Percentiles rank a stretch among this genome's conserved stretches.
These are phyloP conservation scores for Theobroma cacao DNA, from an alignment of 345 rosid genomes.

Conservation along the genomic window DNA sequence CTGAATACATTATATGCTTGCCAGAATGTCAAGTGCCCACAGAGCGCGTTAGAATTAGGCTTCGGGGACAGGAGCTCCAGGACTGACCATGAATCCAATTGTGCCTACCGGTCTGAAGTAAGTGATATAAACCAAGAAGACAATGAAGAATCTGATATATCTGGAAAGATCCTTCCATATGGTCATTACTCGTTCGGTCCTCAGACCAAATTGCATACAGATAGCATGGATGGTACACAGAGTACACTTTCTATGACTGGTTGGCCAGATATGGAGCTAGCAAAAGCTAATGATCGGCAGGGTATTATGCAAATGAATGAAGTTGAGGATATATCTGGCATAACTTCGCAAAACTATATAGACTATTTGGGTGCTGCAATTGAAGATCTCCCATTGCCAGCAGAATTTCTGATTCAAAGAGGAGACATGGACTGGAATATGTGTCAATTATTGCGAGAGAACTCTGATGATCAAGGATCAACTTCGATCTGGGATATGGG, in stretches of 20 bases:
- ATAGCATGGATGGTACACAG: not conserved
- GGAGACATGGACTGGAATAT: conserved; percentile 4
- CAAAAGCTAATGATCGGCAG: not conserved
- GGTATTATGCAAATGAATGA: not conserved
- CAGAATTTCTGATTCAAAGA: not conserved
- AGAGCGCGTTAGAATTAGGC: not conserved
- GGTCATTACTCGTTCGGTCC: not conserved
- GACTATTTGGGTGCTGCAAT: not conserved
- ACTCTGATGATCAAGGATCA: not conserved
- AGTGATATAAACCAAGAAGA: not conserved
- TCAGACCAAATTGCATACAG: not conserved
- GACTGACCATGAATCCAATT: not conserved
- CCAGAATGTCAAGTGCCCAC: not conserved
- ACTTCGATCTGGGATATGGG: conserved; percentile 44
- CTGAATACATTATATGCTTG: not conserved
- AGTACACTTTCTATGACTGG: not conserved
- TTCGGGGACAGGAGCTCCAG: not conserved
- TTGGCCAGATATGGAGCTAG: conserved; percentile 5
- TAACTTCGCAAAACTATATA: not conserved
- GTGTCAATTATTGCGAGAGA: not conserved
- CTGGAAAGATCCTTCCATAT: not conserved
- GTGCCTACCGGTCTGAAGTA: not conserved
- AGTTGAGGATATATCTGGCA: not conserved
- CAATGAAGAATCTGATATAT: conserved; percentile 6
- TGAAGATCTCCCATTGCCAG: not conserved